phyloP scores from a whole-genome alignment of 768 basidiomycete species.

The Rhizopogon vesiculosus region DNA sequence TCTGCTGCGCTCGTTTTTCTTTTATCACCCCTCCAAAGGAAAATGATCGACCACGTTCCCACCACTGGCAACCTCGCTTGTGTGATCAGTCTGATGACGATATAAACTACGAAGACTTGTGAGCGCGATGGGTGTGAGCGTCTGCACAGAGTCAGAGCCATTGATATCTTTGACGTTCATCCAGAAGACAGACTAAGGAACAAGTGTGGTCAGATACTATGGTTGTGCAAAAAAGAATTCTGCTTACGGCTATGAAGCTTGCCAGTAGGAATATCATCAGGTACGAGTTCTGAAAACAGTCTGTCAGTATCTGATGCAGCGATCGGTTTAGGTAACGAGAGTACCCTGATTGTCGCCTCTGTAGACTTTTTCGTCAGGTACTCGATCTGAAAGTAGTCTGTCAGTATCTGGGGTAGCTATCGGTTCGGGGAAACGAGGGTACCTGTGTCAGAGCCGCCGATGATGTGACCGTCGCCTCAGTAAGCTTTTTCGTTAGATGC shows the following conservation, averaged over 20 bases:
- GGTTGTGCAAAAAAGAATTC: not conserved
- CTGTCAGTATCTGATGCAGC: not conserved
- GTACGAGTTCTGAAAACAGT: constrained; percentile 30
- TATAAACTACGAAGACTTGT: constrained; percentile 32
- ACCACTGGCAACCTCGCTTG: constrained; percentile 11
- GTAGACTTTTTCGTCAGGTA: constrained; percentile 39
- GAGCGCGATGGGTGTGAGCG: no score
- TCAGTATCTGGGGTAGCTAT: constrained; percentile 4
- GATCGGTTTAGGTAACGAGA: constrained; percentile 14
- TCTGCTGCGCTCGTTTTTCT: no score
- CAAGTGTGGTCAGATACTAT: not conserved
- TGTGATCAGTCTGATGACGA: constrained; percentile 38
- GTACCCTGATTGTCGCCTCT: constrained; percentile 28
- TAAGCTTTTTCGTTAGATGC: no score
- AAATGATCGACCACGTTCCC: constrained; percentile 18
- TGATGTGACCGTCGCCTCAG: constrained; percentile 16
- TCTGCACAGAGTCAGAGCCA: not conserved
- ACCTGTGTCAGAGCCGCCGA: constrained; percentile 36
- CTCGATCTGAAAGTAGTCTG: constrained; percentile 19
- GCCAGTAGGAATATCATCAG: constrained; percentile 60
- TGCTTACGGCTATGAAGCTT: constrained; percentile 33
- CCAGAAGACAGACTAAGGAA: constrained; percentile 44
- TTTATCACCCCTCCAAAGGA: not conserved
- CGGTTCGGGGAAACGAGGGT: constrained; percentile 10
- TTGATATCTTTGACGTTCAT: constrained; percentile 53